Evolutionary conservation across 116 monocot species (phyloP).

Genomic region (Cymodocea nodosa): DNA sequence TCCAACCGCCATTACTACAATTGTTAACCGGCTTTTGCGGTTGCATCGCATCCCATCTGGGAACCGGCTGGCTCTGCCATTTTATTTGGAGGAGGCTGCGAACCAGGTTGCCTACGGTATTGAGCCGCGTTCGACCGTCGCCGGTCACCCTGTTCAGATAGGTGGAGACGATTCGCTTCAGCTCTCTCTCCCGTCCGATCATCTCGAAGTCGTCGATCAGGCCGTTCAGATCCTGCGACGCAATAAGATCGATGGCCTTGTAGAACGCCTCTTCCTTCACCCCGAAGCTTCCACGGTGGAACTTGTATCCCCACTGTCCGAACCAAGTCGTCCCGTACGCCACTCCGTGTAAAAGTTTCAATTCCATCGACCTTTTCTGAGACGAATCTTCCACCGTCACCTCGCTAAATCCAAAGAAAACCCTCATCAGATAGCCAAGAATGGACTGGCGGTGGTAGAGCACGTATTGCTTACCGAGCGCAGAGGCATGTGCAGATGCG

Average conservation of each 20-base stretch:
- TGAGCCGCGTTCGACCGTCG: slow-evolving; percentile 11
- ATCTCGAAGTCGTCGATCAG: slow-evolving; percentile 20
- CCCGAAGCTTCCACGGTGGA: slow-evolving; percentile 66
- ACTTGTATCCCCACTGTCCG: slow-evolving; percentile 69
- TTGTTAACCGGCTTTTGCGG: not conserved
- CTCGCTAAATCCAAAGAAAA: slow-evolving; percentile 17
- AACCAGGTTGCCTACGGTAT: slow-evolving; percentile 48
- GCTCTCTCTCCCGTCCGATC: slow-evolving; percentile 10
- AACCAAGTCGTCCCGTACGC: slow-evolving; percentile 72
- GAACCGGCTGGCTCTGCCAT: not conserved
- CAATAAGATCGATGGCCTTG: slow-evolving; percentile 22
- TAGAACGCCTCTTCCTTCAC: slow-evolving; percentile 29
- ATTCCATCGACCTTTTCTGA: slow-evolving; percentile 39
- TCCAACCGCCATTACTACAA: not conserved
- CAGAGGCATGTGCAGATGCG: slow-evolving; percentile 64
- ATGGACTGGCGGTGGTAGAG: not conserved
- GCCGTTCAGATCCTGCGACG: slow-evolving; percentile 29
- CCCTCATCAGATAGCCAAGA: not conserved
- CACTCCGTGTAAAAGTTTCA: slow-evolving; percentile 52
- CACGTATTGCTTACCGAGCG: slow-evolving; percentile 24
- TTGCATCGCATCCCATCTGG: not conserved
- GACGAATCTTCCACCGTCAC: slow-evolving; percentile 64
- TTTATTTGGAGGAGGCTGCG: slow-evolving; percentile 31
- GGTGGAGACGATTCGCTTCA: slow-evolving; percentile 28
- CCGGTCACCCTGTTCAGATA: slow-evolving; percentile 15